Evolutionary conservation across 768 basidiomycete genomes (phyloP), one percentile per base, ranked within the genome.

Genomic region (Lepiota brunneoincarnata): DNA sequence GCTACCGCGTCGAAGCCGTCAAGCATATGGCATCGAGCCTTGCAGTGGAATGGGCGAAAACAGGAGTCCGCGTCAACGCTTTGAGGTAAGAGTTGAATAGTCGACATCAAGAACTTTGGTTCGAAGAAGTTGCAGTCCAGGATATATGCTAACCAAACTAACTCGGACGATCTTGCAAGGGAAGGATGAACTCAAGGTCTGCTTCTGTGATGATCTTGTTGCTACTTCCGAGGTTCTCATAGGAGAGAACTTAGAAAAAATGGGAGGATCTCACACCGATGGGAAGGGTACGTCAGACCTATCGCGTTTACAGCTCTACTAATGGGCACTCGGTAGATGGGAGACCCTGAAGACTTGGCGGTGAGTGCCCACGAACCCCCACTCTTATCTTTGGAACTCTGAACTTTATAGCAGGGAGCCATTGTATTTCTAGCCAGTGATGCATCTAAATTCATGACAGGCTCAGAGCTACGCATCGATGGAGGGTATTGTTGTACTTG

Each of bases 11-110:
- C 36, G 9, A 54, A 89, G 88, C 94, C 44, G 94, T 98, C 31
- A 87, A 89, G 61, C 95, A 98, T 64, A 91, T 98, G 91, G 93
- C 93, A 11, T 76, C 90, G 1, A 91, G 88, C 60, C 77, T 98
- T 31, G 95, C 89, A 1, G 93, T 98, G 21, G 96, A 98, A 72
- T 98, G 95, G 94, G 96, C 96, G 0, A 89, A 86, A 68, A 83
- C 87, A 59, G 86, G 86, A 43, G 86, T 95, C 55, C 83, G 93
- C 49, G 93, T 96, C 52, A 96, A 96, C 68, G 75, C 84, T 49
- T 65, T 91, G 43, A 90, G 86, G 87, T 84, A 58, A 49, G 68
- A 46, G 24, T 15, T 46, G n/a, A 4, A 12, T 21, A n/a, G 2
- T 6, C 2, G 0, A 17, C 11, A n/a, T 20, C 23, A 44, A 44